Conservation (phyloP, 2,329 filamentous ascomycete genomes). For the Sordariomycetes sp. region DNA sequence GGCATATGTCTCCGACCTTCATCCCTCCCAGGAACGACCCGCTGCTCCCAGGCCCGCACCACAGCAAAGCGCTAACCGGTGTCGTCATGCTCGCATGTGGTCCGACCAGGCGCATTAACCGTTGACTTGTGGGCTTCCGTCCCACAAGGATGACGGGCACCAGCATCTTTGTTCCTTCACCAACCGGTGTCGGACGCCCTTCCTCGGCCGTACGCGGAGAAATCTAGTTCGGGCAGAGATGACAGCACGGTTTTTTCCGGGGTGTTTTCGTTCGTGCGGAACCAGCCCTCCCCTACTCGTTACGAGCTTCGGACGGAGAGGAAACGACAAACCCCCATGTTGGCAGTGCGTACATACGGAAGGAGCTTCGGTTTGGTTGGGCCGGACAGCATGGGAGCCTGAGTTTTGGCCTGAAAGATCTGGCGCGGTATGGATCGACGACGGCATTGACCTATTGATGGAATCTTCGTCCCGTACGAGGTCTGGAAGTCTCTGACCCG, state of each 20-base stretch:
- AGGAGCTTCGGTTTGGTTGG: conserved; percentile 31
- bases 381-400: background rate
- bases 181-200: conserved; percentile 4
- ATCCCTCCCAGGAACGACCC: background rate
- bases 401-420: background rate
- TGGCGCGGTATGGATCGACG: background rate
- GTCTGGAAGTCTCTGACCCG: conserved; percentile 11
- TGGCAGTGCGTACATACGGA: conserved; percentile 78
- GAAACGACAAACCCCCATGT: conserved; percentile 92
- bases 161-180: conserved; percentile 19
- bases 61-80: conserved; percentile 25
- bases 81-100: conserved; percentile 34
- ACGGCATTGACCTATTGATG: background rate
- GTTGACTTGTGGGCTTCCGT: conserved; percentile 25
- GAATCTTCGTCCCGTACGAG: conserved; percentile 11
- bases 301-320: conserved; percentile 41
- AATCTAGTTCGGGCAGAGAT: conserved; percentile 28
- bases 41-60: conserved; percentile 28
- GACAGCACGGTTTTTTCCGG: conserved; percentile 82
- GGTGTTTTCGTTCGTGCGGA: conserved; percentile 79
- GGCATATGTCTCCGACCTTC: conserved; percentile 8
- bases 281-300: conserved; percentile 48
- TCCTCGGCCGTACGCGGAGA: conserved; percentile 28
- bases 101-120: conserved; percentile 49
- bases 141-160: conserved; percentile 35